Conservation (phyloP, 2,329 filamentous ascomycete species). For the Ophiostoma sp. region DNA sequence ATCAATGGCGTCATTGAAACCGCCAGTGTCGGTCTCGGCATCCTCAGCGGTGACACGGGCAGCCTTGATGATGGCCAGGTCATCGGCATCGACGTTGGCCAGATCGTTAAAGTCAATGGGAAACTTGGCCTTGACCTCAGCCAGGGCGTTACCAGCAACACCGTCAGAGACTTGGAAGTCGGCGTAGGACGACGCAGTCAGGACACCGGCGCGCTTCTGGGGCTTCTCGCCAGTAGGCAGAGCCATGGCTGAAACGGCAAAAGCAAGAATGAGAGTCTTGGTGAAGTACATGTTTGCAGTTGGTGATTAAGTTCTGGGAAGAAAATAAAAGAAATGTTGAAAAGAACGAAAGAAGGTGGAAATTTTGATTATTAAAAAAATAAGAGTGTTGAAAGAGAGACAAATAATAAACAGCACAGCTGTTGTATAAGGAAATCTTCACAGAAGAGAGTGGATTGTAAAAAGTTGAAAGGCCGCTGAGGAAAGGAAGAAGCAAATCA, state of each 20-base stretch:
- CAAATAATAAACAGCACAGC: conserved; percentile 26
- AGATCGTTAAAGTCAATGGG: conserved; percentile 44
- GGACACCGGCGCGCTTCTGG: conserved; percentile 33
- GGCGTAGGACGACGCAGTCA: conserved; percentile 33
- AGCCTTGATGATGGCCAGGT: conserved; percentile 47
- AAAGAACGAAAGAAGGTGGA: conserved; percentile 7
- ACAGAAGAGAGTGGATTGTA: conserved; percentile 23
- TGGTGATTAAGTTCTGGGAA: conserved; percentile 2
- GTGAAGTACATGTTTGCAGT: conserved; percentile 37
- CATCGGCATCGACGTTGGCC: conserved; percentile 42
- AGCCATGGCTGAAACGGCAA: conserved; percentile 36
- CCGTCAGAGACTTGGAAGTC: conserved; percentile 49
- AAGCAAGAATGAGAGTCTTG: conserved; percentile 37
- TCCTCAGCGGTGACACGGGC: conserved; percentile 48
- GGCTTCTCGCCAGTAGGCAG: conserved; percentile 29
- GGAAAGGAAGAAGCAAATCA: conserved; percentile 11
- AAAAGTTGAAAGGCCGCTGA: conserved; percentile 19
- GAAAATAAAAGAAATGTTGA: not conserved
- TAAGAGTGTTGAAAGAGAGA: conserved; percentile 14
- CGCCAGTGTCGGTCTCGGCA: conserved; percentile 47
- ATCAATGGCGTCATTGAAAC: conserved; percentile 51
- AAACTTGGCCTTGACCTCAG: conserved; percentile 51
- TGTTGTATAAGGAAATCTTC: conserved; percentile 25
- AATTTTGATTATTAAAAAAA: not conserved
- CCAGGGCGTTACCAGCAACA: conserved; percentile 48